Percentiles rank a stretch among this genome's conserved stretches.
Conservation (phyloP, 108 stramenopile species). For the Pseudonitzschia multiseries region DNA sequence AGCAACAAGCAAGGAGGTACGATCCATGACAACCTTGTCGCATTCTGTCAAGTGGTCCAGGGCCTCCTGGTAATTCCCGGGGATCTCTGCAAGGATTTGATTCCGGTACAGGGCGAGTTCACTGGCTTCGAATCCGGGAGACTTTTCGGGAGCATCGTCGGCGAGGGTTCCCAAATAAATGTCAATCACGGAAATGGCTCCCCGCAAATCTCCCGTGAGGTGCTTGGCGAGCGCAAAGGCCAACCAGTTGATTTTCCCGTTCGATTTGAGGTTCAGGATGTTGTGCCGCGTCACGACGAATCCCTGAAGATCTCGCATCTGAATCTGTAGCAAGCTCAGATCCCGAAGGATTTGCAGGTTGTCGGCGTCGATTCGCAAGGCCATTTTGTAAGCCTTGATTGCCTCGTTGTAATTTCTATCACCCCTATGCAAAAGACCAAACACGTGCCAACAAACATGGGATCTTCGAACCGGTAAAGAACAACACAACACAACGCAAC, state of each 20-base stretch:
- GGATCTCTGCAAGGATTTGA: constrained; percentile 74
- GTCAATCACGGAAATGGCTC: constrained; percentile 88
- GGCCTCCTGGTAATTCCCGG: constrained; percentile 76
- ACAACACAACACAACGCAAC: background rate
- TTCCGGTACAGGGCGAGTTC: constrained; percentile 94
- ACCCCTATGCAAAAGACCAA: constrained; percentile 93
- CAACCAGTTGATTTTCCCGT: constrained; percentile 91
- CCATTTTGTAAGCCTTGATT: constrained; percentile 98
- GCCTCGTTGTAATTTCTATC: constrained; percentile 96
- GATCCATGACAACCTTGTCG: constrained; percentile 68
- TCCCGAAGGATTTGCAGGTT: constrained; percentile 96
- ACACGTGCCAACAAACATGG: constrained; percentile 99
- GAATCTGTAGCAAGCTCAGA: constrained; percentile 86
- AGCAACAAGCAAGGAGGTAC: constrained; percentile 61
- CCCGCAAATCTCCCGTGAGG: constrained; percentile 71
- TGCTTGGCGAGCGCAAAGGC: constrained; percentile 92
- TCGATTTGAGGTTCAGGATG: constrained; percentile 82
- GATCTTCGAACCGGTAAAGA: constrained; percentile 44
- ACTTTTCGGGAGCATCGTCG: constrained; percentile 62
- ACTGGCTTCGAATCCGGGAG: constrained; percentile 83
- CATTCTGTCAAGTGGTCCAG: constrained; percentile 75
- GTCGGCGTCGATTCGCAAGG: constrained; percentile 88
- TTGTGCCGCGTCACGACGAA: constrained; percentile 86
- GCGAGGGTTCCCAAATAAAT: constrained; percentile 75
- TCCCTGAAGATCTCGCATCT: constrained; percentile 92